phyloP scores from a whole-genome alignment of 116 monocot species.

The Iris pallida region DNA sequence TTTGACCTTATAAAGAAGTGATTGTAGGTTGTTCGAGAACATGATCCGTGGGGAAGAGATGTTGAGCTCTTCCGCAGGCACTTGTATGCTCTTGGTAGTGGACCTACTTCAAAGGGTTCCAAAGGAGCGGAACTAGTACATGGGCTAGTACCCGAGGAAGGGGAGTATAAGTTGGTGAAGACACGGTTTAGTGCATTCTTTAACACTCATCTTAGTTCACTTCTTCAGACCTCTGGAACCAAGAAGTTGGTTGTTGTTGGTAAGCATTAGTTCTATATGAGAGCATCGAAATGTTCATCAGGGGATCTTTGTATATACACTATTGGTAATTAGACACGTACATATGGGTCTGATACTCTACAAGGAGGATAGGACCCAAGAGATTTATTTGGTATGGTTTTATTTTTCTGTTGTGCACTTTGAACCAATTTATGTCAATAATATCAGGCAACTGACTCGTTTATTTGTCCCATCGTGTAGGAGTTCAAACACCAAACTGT shows the following conservation, averaged over 20 bases:
- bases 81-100: constrained; percentile 57
- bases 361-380: too few relatives aligned
- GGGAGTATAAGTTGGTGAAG: constrained; percentile 84
- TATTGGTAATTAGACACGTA: too few relatives aligned
- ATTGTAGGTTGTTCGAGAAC: constrained; percentile 87
- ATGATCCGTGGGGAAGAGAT: constrained; percentile 82
- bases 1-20: constrained; percentile 3
- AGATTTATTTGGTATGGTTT: too few relatives aligned
- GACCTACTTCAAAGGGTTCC: constrained; percentile 55
- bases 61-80: constrained; percentile 82
- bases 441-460: background rate
- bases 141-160: constrained; percentile 58
- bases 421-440: background rate
- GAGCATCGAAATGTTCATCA: too few relatives aligned
- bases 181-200: constrained; percentile 96
- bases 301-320: too few relatives aligned
- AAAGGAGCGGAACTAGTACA: constrained; percentile 77
- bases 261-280: constrained; percentile 26
- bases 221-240: constrained; percentile 64
- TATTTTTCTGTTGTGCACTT: too few relatives aligned
- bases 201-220: constrained; percentile 70
- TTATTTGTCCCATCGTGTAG: constrained; percentile 11
- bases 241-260: constrained; percentile 77
- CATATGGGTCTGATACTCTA: too few relatives aligned
- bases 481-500: constrained; percentile 90